Conservation (phyloP, 768 basidiomycete species). For the Naganishia antarctica region DNA sequence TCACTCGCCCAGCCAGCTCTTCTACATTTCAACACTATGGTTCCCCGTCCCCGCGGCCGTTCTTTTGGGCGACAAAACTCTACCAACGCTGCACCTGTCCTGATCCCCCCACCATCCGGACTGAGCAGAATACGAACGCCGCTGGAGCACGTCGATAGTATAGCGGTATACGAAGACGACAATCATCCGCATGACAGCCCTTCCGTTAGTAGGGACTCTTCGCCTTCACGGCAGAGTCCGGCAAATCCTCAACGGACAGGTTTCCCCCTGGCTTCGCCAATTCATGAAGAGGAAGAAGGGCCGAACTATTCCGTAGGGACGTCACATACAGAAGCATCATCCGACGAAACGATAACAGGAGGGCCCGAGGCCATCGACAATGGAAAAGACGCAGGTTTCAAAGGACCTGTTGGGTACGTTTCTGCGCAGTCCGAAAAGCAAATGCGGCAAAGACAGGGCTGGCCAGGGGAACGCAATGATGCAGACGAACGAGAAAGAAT, state of each 20-base stretch:
- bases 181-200: constrained; percentile 20
- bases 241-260: not conserved
- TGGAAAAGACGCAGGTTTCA: too few species aligned
- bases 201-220: not conserved
- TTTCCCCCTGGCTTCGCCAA: constrained; percentile 4
- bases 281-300: constrained; percentile 12
- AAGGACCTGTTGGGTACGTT: too few species aligned
- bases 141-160: constrained; percentile 21
- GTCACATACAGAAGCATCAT: not conserved
- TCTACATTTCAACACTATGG: too few species aligned
- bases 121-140: constrained; percentile 23
- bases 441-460: constrained; percentile 7
- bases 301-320: not conserved
- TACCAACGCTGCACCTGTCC: not conserved
- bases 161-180: constrained; percentile 21
- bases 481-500: constrained; percentile 7
- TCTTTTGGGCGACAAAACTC: constrained; percentile 9
- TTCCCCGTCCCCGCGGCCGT: constrained; percentile 9
- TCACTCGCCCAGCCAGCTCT: too few species aligned
- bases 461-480: not conserved
- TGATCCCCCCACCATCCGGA: not conserved
- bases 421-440: too few species aligned
- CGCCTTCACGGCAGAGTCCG: not conserved
- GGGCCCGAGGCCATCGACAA: not conserved
- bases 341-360: not conserved